These are phyloP conservation scores for Aschersonia sp. DNA, from an alignment of 2,329 filamentous ascomycete genomes.

Conservation along the genomic window DNA sequence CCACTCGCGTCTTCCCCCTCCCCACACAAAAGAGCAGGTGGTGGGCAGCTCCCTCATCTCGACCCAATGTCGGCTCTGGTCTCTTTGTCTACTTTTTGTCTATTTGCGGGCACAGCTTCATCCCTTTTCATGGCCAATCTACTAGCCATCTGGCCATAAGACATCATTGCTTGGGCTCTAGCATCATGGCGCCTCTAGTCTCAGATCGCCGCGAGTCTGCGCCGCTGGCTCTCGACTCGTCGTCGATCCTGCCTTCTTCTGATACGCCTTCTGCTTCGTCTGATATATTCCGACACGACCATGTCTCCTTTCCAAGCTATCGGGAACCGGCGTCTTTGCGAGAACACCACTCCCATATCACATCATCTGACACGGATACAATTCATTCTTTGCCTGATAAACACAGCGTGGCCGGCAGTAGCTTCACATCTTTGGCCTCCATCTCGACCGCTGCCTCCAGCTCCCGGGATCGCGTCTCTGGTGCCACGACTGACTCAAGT, in stretches of 20 bases:
- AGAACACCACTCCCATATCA: not conserved
- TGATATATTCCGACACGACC: slow-evolving; percentile 10
- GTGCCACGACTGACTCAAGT: slow-evolving; percentile 1
- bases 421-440: slow-evolving; percentile 4
- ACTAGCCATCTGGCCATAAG: slow-evolving; percentile 6
- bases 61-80: slow-evolving; percentile 1
- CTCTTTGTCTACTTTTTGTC: slow-evolving; percentile 1
- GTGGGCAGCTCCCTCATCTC: not conserved
- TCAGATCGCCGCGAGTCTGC: slow-evolving; percentile 1
- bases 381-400: slow-evolving; percentile 3
- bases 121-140: slow-evolving; percentile 8
- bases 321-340: slow-evolving; percentile 8
- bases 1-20: not conserved
- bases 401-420: slow-evolving; percentile 1
- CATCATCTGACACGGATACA: slow-evolving; percentile 2
- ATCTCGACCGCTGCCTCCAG: slow-evolving; percentile 6
- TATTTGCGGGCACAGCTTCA: slow-evolving; percentile 4
- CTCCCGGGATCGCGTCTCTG: slow-evolving; percentile 5
- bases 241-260: slow-evolving; percentile 12
- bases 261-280: slow-evolving; percentile 24
- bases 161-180: slow-evolving; percentile 6
- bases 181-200: slow-evolving; percentile 11
- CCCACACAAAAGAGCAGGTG: no score
- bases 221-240: slow-evolving; percentile 2
- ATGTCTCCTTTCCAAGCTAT: slow-evolving; percentile 1